Conservation (phyloP, 495 filamentous ascomycete species). For the Annulohypoxylon stygium region DNA sequence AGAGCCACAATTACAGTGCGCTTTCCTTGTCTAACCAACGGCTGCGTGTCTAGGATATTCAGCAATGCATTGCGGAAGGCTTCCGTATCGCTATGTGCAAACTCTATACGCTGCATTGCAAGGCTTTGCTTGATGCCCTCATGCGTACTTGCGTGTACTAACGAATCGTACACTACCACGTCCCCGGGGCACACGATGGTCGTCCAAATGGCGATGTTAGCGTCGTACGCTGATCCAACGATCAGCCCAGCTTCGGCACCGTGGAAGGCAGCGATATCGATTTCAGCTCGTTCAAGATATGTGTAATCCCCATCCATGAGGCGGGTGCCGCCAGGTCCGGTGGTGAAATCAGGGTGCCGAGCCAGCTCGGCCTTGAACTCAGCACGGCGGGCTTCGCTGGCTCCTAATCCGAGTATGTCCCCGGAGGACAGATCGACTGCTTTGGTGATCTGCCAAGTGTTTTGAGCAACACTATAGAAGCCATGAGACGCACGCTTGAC, state of each 20-base stretch:
- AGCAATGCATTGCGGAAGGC: conserved; percentile 59
- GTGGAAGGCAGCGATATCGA: conserved; percentile 69
- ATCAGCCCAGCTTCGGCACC: conserved; percentile 65
- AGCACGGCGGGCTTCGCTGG: conserved; percentile 34
- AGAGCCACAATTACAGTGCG: conserved; percentile 63
- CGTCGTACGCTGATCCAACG: conserved; percentile 71
- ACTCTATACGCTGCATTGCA: conserved; percentile 58
- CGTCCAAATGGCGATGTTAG: conserved; percentile 68
- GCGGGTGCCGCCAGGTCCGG: conserved; percentile 55
- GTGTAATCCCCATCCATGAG: conserved; percentile 66
- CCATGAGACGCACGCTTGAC: conserved; percentile 12
- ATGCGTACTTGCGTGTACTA: conserved; percentile 73
- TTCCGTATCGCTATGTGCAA: conserved; percentile 66
- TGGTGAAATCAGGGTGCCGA: conserved; percentile 25
- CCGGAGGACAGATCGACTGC: conserved; percentile 58
- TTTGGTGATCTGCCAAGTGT: conserved; percentile 15
- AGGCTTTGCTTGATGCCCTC: conserved; percentile 71
- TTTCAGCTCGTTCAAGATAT: conserved; percentile 68
- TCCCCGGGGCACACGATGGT: conserved; percentile 70
- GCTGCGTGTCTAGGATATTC: conserved; percentile 47
- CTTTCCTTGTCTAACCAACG: conserved; percentile 48
- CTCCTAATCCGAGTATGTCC: conserved; percentile 51
- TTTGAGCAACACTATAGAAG: conserved; percentile 3
- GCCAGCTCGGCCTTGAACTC: conserved; percentile 52
- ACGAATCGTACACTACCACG: conserved; percentile 70